phyloP scores from a whole-genome alignment of 2,329 filamentous ascomycete genomes.

The Dactylellina haptotyla region DNA sequence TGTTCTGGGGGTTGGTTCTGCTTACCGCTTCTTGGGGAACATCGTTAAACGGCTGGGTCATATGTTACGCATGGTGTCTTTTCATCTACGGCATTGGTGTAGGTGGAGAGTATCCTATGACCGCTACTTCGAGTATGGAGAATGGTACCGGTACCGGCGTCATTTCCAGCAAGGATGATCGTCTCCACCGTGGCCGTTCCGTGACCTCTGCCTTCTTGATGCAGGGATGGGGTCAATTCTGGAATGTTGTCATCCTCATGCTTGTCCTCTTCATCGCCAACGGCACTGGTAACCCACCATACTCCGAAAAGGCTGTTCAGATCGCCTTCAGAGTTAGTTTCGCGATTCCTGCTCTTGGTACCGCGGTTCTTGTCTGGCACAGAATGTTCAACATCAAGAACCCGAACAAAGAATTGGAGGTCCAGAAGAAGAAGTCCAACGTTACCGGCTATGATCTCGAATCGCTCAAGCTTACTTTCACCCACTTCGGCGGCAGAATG shows the following conservation, averaged over 20 bases:
- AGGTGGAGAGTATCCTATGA: slow-evolving; percentile 95
- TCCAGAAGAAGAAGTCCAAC: slow-evolving; percentile 83
- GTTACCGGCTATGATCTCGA: slow-evolving; percentile 93
- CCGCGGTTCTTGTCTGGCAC: slow-evolving; percentile 95
- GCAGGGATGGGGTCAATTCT: slow-evolving; percentile 97
- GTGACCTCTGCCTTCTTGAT: slow-evolving; percentile 96
- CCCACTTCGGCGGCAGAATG: slow-evolving; percentile 85
- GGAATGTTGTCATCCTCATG: slow-evolving; percentile 92
- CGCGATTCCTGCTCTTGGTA: slow-evolving; percentile 87
- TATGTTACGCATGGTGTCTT: slow-evolving; percentile 93
- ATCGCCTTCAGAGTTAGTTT: slow-evolving; percentile 94
- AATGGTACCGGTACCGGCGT: slow-evolving; percentile 86
- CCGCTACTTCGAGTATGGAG: slow-evolving; percentile 93
- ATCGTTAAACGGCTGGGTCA: slow-evolving; percentile 90
- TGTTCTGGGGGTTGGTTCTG: slow-evolving; percentile 93
- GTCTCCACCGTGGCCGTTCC: slow-evolving; percentile 93
- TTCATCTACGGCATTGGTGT: slow-evolving; percentile 85
- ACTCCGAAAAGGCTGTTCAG: slow-evolving; percentile 79
- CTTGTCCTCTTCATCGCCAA: slow-evolving; percentile 88
- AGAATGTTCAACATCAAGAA: slow-evolving; percentile 93
- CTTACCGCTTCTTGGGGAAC: slow-evolving; percentile 89
- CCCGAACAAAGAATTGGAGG: slow-evolving; percentile 81
- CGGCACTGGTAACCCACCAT: slow-evolving; percentile 73
- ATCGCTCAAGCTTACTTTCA: slow-evolving; percentile 80
- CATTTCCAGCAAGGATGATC: slow-evolving; percentile 88